Conservation (phyloP, 1,284 basidiomycete genomes). For the Boletus smithii region DNA sequence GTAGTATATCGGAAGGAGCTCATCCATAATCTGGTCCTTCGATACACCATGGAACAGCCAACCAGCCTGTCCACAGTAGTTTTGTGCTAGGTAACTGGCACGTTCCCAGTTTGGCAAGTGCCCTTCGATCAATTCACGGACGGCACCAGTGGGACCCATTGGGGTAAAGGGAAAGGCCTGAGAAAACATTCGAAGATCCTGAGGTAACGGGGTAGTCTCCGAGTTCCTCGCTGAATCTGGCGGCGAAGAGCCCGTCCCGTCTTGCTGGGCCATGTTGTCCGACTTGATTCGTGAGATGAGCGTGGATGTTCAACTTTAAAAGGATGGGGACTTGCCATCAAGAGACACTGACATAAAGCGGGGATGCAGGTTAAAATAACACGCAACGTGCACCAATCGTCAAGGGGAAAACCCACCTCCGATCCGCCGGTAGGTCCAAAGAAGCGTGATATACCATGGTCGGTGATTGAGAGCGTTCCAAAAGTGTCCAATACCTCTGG, state of each 20-base stretch:
- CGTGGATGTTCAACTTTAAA: not conserved
- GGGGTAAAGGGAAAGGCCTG: slow-evolving; percentile 64
- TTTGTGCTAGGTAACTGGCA: slow-evolving; percentile 45
- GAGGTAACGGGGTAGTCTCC: slow-evolving; percentile 34
- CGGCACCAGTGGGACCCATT: slow-evolving; percentile 44
- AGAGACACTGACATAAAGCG: slow-evolving; percentile 27
- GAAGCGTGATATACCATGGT: slow-evolving; percentile 58
- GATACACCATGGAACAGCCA: slow-evolving; percentile 58
- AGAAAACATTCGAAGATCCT: slow-evolving; percentile 52
- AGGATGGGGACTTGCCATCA: slow-evolving; percentile 29
- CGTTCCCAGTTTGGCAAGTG: slow-evolving; percentile 50
- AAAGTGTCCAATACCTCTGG: slow-evolving; percentile 50
- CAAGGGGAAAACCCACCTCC: slow-evolving; percentile 43
- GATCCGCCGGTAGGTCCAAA: slow-evolving; percentile 63
- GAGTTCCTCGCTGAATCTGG: slow-evolving; percentile 36
- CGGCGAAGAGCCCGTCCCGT: slow-evolving; percentile 21
- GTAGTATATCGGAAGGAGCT: slow-evolving; percentile 51
- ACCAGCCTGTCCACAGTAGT: slow-evolving; percentile 53
- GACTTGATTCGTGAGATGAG: slow-evolving; percentile 25
- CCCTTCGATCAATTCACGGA: slow-evolving; percentile 48
- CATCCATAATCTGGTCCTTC: slow-evolving; percentile 48
- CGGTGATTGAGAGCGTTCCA: slow-evolving; percentile 60
- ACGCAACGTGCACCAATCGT: slow-evolving; percentile 2
- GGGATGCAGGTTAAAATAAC: slow-evolving; percentile 9
- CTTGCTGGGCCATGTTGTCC: slow-evolving; percentile 20